Evolutionary conservation across 2,329 filamentous ascomycete genomes (phyloP).

Genomic region (Ophiostoma sp.): DNA sequence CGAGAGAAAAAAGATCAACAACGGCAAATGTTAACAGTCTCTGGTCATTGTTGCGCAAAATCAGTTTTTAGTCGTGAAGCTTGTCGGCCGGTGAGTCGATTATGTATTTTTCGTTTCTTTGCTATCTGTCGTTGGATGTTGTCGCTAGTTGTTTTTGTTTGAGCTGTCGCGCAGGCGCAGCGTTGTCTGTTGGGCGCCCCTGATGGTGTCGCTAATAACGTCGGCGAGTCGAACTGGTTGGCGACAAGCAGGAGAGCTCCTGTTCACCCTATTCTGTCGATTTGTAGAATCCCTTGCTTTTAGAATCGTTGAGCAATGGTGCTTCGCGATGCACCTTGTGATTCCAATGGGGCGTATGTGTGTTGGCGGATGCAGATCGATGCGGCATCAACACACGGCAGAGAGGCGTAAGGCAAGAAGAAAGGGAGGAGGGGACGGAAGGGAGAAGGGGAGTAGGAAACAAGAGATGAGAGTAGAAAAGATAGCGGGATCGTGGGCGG

Average conservation of each 20-base stretch:
- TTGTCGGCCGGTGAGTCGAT: neutral
- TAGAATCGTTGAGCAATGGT: neutral
- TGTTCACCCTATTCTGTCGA: neutral
- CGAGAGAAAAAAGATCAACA: slow-evolving; percentile 12
- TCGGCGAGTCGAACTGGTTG: neutral
- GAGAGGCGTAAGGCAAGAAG: neutral
- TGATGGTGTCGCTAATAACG: neutral
- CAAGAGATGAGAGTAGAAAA: neutral
- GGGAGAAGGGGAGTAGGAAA: neutral
- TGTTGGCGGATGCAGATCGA: neutral
- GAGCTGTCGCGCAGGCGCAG: neutral
- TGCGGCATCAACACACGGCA: slow-evolving; percentile 16
- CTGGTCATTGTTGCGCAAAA: slow-evolving; percentile 6
- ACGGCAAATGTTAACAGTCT: slow-evolving; percentile 11
- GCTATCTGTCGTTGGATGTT: neutral
- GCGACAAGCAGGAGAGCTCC: neutral
- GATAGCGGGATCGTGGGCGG: slow-evolving; percentile 16
- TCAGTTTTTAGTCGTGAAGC: neutral
- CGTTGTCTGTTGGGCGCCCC: neutral
- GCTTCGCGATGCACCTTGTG: neutral
- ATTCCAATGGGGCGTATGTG: slow-evolving; percentile 2
- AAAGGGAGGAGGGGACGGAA: neutral
- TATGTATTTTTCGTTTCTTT: neutral
- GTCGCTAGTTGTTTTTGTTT: slow-evolving; percentile 4
- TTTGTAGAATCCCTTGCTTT: neutral